phyloP scores from a whole-genome alignment of 2,329 filamentous ascomycete genomes.

The Colletotrichum sp. region DNA sequence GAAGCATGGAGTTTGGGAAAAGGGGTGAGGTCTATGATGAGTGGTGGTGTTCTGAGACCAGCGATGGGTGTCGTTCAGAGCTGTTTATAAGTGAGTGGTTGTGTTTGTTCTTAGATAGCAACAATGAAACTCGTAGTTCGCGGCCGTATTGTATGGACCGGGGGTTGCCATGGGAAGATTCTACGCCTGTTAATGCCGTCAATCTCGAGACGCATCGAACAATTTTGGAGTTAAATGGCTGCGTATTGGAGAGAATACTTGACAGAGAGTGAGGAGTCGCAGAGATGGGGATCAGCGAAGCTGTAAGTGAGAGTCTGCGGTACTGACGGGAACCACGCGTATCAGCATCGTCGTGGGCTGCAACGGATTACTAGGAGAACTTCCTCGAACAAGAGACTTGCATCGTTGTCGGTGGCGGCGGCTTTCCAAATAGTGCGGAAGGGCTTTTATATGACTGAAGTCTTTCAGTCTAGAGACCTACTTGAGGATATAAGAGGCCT shows the following conservation, averaged over 20 bases:
- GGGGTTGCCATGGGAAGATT: neutral
- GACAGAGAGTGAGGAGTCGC: neutral
- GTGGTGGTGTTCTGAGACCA: neutral
- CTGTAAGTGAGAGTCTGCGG: neutral
- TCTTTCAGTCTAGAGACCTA: neutral
- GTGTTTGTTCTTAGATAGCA: neutral
- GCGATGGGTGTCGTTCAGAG: neutral
- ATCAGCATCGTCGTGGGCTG: neutral
- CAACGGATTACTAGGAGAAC: too few relatives aligned
- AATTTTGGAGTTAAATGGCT: neutral
- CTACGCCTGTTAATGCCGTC: neutral
- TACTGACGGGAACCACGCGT: neutral
- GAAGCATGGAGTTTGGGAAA: neutral
- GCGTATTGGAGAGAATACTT: neutral
- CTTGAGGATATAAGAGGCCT: neutral
- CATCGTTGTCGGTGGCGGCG: neutral
- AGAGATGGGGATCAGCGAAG: neutral
- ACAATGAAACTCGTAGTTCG: neutral
- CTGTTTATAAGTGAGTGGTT: neutral
- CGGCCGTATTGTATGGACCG: neutral
- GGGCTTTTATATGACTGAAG: neutral
- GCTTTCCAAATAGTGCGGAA: neutral
- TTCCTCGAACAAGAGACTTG: rapidly evolving
- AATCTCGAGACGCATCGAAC: neutral
- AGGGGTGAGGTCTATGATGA: neutral